Evolutionary conservation across 805 yeast genomes (phyloP), one percentile per base, ranked within the genome.

Genomic region (Candida ovalis): DNA sequence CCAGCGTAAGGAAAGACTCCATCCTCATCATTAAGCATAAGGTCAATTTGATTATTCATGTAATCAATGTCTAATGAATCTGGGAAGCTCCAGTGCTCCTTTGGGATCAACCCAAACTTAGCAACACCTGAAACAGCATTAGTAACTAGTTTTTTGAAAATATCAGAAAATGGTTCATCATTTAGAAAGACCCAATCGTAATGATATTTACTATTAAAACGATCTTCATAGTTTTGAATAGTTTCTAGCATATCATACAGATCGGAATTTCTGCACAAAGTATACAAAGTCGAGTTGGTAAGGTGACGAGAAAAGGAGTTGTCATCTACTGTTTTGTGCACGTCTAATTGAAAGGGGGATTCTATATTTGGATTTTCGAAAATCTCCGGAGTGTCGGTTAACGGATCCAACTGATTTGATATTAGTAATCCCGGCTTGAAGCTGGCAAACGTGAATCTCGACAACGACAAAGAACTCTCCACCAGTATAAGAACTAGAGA

Each of bases 171-270:
- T 3, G 77, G 79, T 53, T 72, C 78, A 58, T 86, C 87, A 62
- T 86, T 86, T 43, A 85, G 68, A 59, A 86, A 86, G 4, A 83
- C 80, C 86, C 87, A 85, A 59, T 84, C 89, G 58, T 85, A 84
- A 54, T 79, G 76, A 19, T 5, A 75, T 45, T 73, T 69, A 38
- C 60, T 32, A 65, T 87, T 87, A 70, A 85, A 86, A 35, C 91
- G 67, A 54, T 77, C 82, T 59, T 86, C 87, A 41, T 82, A 78
- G 48, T 75, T 74, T 53, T 80, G 76, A 44, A 87, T 78, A 3
- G 92, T 76, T 39, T 75, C 74, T 5, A 82, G 62, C 61, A 87
- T 71, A 13, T 67, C 68, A 59, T 74, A 77, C 3, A 86, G 66
- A 49, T 88, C 94, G 10, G 69, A 60, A 62, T 88, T 86, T 55